A percentile compares a stretch with the other conserved stretches of the same genome.
These are phyloP conservation scores for Neurospora sp. DNA, from an alignment of 495 filamentous ascomycete species.

Conservation along the genomic window DNA sequence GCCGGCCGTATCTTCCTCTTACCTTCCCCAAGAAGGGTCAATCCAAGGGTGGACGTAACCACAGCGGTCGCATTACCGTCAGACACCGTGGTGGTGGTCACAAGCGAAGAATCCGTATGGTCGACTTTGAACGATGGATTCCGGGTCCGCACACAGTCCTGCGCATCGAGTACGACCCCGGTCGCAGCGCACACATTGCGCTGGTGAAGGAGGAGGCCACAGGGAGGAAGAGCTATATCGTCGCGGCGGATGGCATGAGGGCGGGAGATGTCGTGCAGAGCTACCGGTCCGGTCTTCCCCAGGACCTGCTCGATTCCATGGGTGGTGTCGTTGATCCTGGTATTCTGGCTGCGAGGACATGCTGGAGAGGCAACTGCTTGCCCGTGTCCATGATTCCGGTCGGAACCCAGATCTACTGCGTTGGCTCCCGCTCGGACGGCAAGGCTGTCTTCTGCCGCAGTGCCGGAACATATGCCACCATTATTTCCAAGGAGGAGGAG, in stretches of 20 bases:
- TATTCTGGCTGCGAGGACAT: constrained; percentile 87
- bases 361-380: constrained; percentile 89
- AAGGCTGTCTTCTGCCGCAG: constrained; percentile 86
- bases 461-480: constrained; percentile 81
- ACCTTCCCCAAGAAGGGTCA: constrained; percentile 89
- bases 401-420: constrained; percentile 80
- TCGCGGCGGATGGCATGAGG: constrained; percentile 87
- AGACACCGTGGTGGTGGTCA: constrained; percentile 84
- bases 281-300: constrained; percentile 79
- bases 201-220: constrained; percentile 63
- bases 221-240: constrained; percentile 69
- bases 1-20: constrained; percentile 68
- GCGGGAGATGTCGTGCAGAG: constrained; percentile 86
- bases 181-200: constrained; percentile 87
- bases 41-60: constrained; percentile 84
- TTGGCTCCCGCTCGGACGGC: constrained; percentile 63
- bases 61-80: constrained; percentile 72
- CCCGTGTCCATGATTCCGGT: constrained; percentile 91
- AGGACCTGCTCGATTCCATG: constrained; percentile 77
- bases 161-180: constrained; percentile 91
- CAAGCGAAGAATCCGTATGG: constrained; percentile 79
- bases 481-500: constrained; percentile 75
- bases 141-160: constrained; percentile 80
- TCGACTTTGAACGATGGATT: constrained; percentile 71
- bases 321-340: constrained; percentile 85